Conservation (phyloP, 495 filamentous ascomycete species). For the Pseudotulostoma volvatum region DNA sequence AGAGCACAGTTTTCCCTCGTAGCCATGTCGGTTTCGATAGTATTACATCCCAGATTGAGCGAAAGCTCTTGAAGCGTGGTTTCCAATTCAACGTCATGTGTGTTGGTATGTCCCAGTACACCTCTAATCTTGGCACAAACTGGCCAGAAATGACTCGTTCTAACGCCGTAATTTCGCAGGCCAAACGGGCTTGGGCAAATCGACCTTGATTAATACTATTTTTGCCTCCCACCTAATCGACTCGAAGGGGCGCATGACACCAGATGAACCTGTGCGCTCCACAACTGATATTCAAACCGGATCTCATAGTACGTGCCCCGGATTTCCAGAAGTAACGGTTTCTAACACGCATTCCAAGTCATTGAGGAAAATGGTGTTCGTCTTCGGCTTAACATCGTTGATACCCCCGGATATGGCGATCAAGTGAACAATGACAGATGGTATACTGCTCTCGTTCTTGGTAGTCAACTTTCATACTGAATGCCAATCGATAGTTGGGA, state of each 20-base stretch:
- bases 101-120: constrained; percentile 65
- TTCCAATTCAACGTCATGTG: constrained; percentile 99
- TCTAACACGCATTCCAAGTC: constrained; percentile 29
- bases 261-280: constrained; percentile 79
- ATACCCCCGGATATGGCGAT: constrained; percentile 66
- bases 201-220: constrained; percentile 98
- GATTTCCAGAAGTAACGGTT: not conserved
- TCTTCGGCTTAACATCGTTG: constrained; percentile 62
- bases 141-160: constrained; percentile 1
- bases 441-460: constrained; percentile 17
- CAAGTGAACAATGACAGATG: constrained; percentile 74
- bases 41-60: constrained; percentile 95
- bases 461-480: constrained; percentile 13
- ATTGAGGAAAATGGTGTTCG: constrained; percentile 93
- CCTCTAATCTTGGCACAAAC: not conserved
- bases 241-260: constrained; percentile 84
- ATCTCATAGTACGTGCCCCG: constrained; percentile 56
- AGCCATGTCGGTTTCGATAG: constrained; percentile 99
- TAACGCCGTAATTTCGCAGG: constrained; percentile 35
- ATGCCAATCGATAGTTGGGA: constrained; percentile 43
- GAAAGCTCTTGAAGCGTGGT: constrained; percentile 97
- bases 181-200: constrained; percentile 97
- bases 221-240: constrained; percentile 99
- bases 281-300: constrained; percentile 97
- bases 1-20: constrained; percentile 63